Evolutionary conservation across 768 basidiomycete genomes (phyloP).

Genomic region (Phlegmacium glaucopus): DNA sequence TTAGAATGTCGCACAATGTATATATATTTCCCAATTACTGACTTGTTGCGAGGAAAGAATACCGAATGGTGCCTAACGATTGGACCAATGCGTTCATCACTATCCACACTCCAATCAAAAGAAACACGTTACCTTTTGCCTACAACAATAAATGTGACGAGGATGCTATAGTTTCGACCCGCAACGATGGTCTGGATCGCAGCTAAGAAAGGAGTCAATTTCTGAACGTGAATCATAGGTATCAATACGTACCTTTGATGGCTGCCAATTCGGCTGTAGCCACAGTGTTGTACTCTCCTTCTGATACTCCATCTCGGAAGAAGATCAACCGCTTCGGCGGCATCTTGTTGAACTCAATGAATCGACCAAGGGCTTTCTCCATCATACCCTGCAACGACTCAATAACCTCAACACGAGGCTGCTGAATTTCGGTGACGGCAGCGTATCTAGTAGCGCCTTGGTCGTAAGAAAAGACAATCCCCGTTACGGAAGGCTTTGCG

Average conservation of each 20-base stretch:
- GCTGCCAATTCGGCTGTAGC: slow-evolving; percentile 40
- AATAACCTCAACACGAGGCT: slow-evolving; percentile 46
- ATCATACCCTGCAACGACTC: slow-evolving; percentile 27
- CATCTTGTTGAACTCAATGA: slow-evolving; percentile 5
- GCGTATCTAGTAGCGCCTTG: slow-evolving; percentile 40
- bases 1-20: not conserved
- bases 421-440: slow-evolving; percentile 39
- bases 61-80: slow-evolving; percentile 24
- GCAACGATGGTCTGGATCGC: no score
- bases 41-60: slow-evolving; percentile 15
- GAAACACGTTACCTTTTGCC: slow-evolving; percentile 47
- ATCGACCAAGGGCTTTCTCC: slow-evolving; percentile 16
- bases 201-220: no score
- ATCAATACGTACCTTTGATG: slow-evolving; percentile 35
- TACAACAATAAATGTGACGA: slow-evolving; percentile 54
- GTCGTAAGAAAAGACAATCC: slow-evolving; percentile 58
- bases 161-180: slow-evolving; percentile 25
- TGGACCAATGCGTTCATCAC: not conserved
- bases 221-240: not conserved
- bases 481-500: slow-evolving; percentile 50
- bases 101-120: not conserved
- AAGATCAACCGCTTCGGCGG: slow-evolving; percentile 34
- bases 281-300: slow-evolving; percentile 37
- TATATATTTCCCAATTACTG: not conserved
- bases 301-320: slow-evolving; percentile 47